A percentile compares a stretch with the other conserved stretches of the same genome.
These are phyloP conservation scores for Epichloe sibirici DNA, from an alignment of 2,329 filamentous ascomycete species.

Conservation along the genomic window DNA sequence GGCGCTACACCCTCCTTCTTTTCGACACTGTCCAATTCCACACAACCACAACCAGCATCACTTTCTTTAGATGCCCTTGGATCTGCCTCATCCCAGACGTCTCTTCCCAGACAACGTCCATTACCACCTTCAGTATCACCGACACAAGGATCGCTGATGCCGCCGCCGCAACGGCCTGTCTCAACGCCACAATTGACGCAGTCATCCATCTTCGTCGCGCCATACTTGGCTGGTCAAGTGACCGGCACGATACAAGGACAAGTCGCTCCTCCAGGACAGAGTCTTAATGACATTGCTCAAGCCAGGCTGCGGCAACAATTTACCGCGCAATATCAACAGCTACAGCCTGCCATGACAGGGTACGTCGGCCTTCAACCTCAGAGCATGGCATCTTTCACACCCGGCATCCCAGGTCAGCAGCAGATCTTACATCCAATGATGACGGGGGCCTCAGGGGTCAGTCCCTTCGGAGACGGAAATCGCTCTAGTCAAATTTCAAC, in stretches of 20 bases:
- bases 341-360: conserved; percentile 27
- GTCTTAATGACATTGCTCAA: conserved; percentile 59
- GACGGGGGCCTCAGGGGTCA: conserved; percentile 30
- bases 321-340: conserved; percentile 32
- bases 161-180: conserved; percentile 58
- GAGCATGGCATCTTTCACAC: conserved; percentile 26
- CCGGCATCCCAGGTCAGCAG: conserved; percentile 15
- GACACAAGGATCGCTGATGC: conserved; percentile 53
- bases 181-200: conserved; percentile 79
- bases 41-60: conserved; percentile 17
- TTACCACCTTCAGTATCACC: conserved; percentile 52
- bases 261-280: conserved; percentile 63
- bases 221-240: conserved; percentile 71
- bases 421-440: conserved; percentile 38
- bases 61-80: conserved; percentile 2
- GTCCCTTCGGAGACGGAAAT: conserved; percentile 27
- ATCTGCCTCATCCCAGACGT: conserved; percentile 14
- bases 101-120: conserved; percentile 51
- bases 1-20: conserved; percentile 51
- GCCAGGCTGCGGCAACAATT: conserved; percentile 52
- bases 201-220: conserved; percentile 58
- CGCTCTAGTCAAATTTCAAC: conserved; percentile 30
- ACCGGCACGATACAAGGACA: conserved; percentile 56
- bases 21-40: conserved; percentile 28
- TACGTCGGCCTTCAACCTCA: conserved; percentile 23